Evolutionary conservation across 768 basidiomycete genomes (phyloP).

Genomic region (Boletus eberwhitei): DNA sequence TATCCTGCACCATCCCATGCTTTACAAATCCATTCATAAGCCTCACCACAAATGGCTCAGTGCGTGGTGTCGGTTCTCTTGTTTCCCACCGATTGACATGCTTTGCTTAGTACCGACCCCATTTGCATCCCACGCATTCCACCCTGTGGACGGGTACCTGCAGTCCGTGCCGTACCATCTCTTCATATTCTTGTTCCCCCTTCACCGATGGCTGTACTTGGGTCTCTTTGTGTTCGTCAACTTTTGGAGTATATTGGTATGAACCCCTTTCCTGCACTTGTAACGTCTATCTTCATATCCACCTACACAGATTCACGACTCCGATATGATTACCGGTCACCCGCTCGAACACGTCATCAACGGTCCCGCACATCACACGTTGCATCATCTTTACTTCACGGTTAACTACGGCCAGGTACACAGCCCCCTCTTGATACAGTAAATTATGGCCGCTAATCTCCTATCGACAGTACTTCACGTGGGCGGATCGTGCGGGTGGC

Average conservation of each 20-base stretch:
- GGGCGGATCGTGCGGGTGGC: conserved; percentile 78
- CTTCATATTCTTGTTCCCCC: conserved; percentile 85
- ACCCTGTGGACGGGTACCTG: conserved; percentile 89
- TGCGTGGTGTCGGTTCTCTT: conserved; percentile 37
- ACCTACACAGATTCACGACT: conserved; percentile 85
- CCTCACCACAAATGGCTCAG: conserved; percentile 99
- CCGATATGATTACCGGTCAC: conserved; percentile 96
- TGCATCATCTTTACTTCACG: conserved; percentile 96
- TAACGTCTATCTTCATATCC: not conserved
- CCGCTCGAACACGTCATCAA: conserved; percentile 88
- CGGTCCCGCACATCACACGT: conserved; percentile 96
- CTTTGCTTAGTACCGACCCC: conserved; percentile 81
- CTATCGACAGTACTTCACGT: conserved; percentile 85
- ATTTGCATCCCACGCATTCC: conserved; percentile 97
- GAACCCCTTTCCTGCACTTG: too few species aligned
- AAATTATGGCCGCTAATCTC: conserved; percentile 11
- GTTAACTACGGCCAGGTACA: conserved; percentile 89
- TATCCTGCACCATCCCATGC: conserved; percentile 72
- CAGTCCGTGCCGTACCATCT: conserved; percentile 96
- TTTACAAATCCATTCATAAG: conserved; percentile 94
- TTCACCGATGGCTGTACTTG: conserved; percentile 83
- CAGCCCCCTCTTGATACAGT: conserved; percentile 23
- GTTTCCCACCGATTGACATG: conserved; percentile 4
- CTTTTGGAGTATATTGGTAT: conserved; percentile 87
- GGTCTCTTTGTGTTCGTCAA: conserved; percentile 89